Base-by-base conservation (phyloP, 2,329 filamentous ascomycete species). In the Pseudocercospora fijiensis region DNA sequence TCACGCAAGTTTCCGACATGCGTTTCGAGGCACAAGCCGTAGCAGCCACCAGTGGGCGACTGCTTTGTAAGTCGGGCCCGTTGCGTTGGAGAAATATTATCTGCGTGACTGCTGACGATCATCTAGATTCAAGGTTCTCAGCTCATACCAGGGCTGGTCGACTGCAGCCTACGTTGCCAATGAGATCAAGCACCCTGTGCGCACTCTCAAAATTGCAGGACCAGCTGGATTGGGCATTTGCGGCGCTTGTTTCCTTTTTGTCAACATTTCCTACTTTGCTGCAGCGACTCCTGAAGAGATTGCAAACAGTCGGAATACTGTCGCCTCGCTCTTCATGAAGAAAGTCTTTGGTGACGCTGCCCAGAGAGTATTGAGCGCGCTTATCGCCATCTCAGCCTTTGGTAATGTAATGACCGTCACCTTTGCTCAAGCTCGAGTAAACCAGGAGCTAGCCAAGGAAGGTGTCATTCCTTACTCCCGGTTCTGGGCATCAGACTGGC, bases 111-210 rank as follows among this genome's bases (percentile, higher is more conserved):
- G n/a, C 57, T 59, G 16, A 59, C 26, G 20, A 20, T 9, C 9
- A 28, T 22, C 7, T 20, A 60, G 58, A n/a, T 80, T 85, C 57
- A 86, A 82, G 60, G 83, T 88, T 28, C 66, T 62, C 43, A 58
- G 61, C 26, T 61, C 60, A 53, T 67, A 62, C 51, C 55, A 56
- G 11, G 65, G 65, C 1, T 67, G 82, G 63, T 76, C 80, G 9
- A 87, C 88, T 64, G 83, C 85, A 0, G 87, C 87, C 73, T 86
- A 86, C 65, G 80, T 88, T 2, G 83, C 85, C 62, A 86, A 86
- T 60, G 86, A 88, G 73, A 82, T 87, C 67, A 82, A 82, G 16
- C 22, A 58, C 9, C 63, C 63, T n/a, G 60, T 65, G 5, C 56
- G 63, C 8, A 65, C 63, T 2, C 60, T 65, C 33, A 65, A 65